These are phyloP conservation scores for Phylloporus sp. DNA, from an alignment of 768 basidiomycete species.

Conservation along the genomic window DNA sequence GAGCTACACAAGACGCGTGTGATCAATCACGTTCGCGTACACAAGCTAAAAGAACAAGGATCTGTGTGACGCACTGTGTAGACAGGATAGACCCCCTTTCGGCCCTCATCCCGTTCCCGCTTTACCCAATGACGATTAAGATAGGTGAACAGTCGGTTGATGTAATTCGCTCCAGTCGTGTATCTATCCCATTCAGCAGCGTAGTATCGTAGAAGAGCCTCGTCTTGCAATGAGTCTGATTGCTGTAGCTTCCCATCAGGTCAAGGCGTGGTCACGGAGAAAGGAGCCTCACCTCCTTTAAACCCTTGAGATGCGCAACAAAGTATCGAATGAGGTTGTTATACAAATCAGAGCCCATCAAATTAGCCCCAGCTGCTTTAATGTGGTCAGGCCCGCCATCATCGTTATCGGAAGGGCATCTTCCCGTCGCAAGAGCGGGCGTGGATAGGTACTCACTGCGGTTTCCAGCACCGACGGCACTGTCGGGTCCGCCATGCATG, in stretches of 20 bases:
- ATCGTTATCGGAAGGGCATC: constrained; percentile 24
- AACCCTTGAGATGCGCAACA: constrained; percentile 67
- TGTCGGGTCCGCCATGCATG: constrained; percentile 53
- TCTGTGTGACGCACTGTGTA: constrained; percentile 70
- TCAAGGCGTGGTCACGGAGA: constrained; percentile 1
- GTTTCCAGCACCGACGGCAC: constrained; percentile 32
- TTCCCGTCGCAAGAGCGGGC: constrained; percentile 16
- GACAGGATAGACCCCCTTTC: constrained; percentile 91
- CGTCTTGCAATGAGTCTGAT: constrained; percentile 78
- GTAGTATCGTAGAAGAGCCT: constrained; percentile 86
- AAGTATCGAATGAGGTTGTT: constrained; percentile 93
- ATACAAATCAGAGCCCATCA: constrained; percentile 98
- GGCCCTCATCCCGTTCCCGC: constrained; percentile 94
- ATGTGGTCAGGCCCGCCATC: constrained; percentile 16
- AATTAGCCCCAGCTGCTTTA: constrained; percentile 74
- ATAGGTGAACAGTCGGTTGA: constrained; percentile 96
- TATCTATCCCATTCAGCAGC: constrained; percentile 93
- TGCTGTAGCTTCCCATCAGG: constrained; percentile 42
- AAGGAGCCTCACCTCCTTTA: constrained; percentile 52
- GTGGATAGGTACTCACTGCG: constrained; percentile 50
- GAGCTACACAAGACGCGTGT: constrained; percentile 45
- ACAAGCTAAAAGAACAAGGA: neutral
- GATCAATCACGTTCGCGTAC: constrained; percentile 1
- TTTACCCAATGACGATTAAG: constrained; percentile 99
- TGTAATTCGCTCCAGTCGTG: constrained; percentile 95